Evolutionary conservation across 2,329 filamentous ascomycete species (phyloP).

Genomic region (Sporothrix dimorphospora): DNA sequence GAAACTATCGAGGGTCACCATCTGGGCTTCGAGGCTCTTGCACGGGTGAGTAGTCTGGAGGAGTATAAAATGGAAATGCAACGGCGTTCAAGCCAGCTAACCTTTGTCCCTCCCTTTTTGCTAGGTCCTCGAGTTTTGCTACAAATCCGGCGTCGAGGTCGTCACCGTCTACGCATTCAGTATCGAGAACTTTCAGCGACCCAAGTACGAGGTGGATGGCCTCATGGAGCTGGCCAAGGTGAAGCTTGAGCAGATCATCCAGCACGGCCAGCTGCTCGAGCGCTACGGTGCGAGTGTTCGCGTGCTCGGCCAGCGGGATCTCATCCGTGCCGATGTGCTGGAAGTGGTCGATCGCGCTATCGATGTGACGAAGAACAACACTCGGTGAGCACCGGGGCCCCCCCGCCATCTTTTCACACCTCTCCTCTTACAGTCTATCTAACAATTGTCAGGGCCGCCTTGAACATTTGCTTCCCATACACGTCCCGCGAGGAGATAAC

Average conservation of each 20-base stretch:
- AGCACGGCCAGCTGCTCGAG: slow-evolving; percentile 91
- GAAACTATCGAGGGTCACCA: slow-evolving; percentile 97
- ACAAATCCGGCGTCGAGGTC: slow-evolving; percentile 94
- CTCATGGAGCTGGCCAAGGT: slow-evolving; percentile 98
- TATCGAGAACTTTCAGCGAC: slow-evolving; percentile 98
- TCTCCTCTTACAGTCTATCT: neutral
- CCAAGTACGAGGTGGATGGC: slow-evolving; percentile 93
- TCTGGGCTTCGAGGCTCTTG: slow-evolving; percentile 91
- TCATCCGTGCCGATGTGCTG: slow-evolving; percentile 85
- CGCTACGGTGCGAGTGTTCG: slow-evolving; percentile 87
- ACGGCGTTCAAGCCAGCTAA: slow-evolving; percentile 31
- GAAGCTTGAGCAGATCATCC: slow-evolving; percentile 86
- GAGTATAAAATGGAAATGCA: neutral
- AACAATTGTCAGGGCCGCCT: slow-evolving; percentile 49
- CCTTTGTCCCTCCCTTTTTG: neutral
- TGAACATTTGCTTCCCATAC: slow-evolving; percentile 98
- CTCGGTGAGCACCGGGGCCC: slow-evolving; percentile 57
- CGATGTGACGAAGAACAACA: slow-evolving; percentile 84
- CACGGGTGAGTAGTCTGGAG: slow-evolving; percentile 62
- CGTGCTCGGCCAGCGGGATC: slow-evolving; percentile 79
- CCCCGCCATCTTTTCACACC: neutral
- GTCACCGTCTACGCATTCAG: slow-evolving; percentile 98
- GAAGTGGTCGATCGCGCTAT: slow-evolving; percentile 86
- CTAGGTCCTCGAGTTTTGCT: slow-evolving; percentile 93
- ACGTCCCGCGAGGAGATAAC: slow-evolving; percentile 96